Conservation (phyloP, 2,329 filamentous ascomycete genomes). For the Zymoseptoria ardabiliae region DNA sequence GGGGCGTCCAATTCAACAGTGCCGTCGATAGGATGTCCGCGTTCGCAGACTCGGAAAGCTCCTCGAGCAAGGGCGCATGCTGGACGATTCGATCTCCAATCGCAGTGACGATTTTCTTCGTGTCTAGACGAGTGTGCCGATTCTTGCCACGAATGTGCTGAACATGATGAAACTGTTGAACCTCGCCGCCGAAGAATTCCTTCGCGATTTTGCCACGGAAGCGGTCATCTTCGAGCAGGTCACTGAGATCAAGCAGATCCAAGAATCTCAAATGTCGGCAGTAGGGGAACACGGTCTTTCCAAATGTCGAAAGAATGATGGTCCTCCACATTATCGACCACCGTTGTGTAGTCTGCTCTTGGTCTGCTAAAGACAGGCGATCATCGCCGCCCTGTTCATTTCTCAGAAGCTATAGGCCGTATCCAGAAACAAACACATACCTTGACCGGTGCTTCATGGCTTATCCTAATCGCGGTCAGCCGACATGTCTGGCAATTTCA, state of each 20-base stretch:
- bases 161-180: constrained; percentile 38
- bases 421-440: no score
- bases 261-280: constrained; percentile 59
- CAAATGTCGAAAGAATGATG: constrained; percentile 58
- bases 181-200: constrained; percentile 47
- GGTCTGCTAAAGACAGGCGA: constrained; percentile 34
- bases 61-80: constrained; percentile 45
- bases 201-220: constrained; percentile 53
- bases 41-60: constrained; percentile 33
- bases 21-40: constrained; percentile 45
- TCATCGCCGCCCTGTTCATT: constrained; percentile 42
- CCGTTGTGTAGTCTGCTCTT: constrained; percentile 44
- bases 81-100: constrained; percentile 40
- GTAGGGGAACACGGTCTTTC: constrained; percentile 59
- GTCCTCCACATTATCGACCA: constrained; percentile 62
- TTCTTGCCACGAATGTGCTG: constrained; percentile 21
- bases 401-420: no score
- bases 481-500: not conserved
- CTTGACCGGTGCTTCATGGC: constrained; percentile 38
- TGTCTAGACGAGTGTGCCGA: constrained; percentile 31
- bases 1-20: constrained; percentile 53
- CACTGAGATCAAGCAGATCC: constrained; percentile 54
- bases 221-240: constrained; percentile 54
- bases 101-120: constrained; percentile 38
- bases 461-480: constrained; percentile 29